Evolutionary conservation across 441 rosid species (phyloP), one percentile per base, ranked within the genome.

Genomic region (Raphanus hybrid): DNA sequence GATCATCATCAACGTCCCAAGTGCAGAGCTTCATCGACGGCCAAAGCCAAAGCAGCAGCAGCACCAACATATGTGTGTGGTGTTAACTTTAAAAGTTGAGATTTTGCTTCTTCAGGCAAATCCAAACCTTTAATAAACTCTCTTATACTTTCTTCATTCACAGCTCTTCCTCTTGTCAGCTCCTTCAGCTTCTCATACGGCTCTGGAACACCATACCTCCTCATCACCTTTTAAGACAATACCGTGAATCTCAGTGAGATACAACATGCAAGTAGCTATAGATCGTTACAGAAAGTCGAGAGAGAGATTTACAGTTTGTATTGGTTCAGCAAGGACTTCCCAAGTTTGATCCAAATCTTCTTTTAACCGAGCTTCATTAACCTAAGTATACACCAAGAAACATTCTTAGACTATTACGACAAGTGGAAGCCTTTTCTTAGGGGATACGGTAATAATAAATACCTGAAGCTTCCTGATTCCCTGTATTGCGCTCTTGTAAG

Each of bases 101-200:
- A 57, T 75, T 96, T 96, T 11, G 89, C 86, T 78, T 87, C 93
- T 78, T 83, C 71, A 0, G 97, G 97, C 70, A 93, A 57, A 70
- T 89, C 98, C 82, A 94, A 84, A 75, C 91, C 81, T 83, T 83
- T 82, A 39, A 91, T 89, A 78, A 96, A 92, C 63, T 89, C 88
- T 76, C 86, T 88, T 55, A 96, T 88, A 69, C 92, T 91, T 77
- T 91, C 95, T 86, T 79, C 86, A 41, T 89, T 87, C 78, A 92
- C 98, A 18, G 87, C 88, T 83, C 90, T 90, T 80, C 97, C 98
- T 84, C 97, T 85, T 34, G 97, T 92, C 65, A 94, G 85, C 80
- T 90, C 97, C 82, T 96, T 91, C 48, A 96, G 87, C 85, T 92
- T 92, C 88, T 96, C 97, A 6, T 91, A 91, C 5, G 98, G 96